Base-by-base conservation (phyloP, 2,329 filamentous ascomycete species). In the Parastagonospora nodorum region DNA sequence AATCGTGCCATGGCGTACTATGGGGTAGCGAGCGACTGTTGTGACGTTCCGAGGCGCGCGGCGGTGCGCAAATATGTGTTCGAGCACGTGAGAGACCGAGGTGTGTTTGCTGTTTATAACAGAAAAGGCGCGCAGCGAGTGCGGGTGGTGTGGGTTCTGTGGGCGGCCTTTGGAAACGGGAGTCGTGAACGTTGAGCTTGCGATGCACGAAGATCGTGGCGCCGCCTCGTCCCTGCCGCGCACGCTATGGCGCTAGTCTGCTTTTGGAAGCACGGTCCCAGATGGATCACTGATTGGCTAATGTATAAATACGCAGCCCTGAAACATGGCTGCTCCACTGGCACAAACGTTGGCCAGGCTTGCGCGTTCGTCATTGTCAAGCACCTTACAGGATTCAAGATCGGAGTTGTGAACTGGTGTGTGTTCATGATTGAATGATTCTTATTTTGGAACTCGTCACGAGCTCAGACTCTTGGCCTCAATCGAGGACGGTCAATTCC, bases 1-100 rank as follows among this genome's bases (percentile, higher is more conserved):
- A 69, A 51, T 29, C 65, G 65, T 30, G 58, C 55, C 68, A 71
- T 73, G 32, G 55, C 50, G 60, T 48, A 42, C n/a, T 49, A 43
- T 45, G 38, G 31, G 52, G 41, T 51, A 61, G 48, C 56, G 62
- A 64, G 62, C 55, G 58, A 57, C 52, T 32, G 28, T 45, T 19
- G 42, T 11, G 36, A 30, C 24, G 49, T 32, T 37, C 36, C 27
- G 15, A 33, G 19, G 29, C n/a, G 45, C 40, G 24, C 40, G 27
- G 50, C 45, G 42, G 32, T 29, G 24, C 16, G 35, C 29, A 12
- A 5, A 5, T 37, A 37, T 30, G 31, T 30, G 35, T 44, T 29
- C 42, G 30, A 5, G 24, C 33, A 33, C 19, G 19, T 24, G 19
- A 24, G 3, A 24, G 19, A 24, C 19, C 19, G 19, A 41, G n/a